Conservation (phyloP, 257 asterid species). For the Echites panduratus region DNA sequence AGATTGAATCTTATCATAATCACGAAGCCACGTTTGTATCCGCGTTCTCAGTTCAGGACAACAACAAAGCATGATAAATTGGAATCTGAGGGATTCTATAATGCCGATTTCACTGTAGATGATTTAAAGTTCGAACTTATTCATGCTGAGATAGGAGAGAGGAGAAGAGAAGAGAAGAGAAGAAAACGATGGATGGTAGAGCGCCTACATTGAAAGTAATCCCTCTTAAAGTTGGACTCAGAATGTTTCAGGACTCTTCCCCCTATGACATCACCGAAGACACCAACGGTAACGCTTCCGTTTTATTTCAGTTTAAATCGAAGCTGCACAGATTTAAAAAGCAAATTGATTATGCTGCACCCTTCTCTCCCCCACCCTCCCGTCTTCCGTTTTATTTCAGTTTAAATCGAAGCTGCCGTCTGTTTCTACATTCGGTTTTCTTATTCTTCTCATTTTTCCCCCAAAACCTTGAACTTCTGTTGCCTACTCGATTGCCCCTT, state of each 20-base stretch:
- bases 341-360: background rate
- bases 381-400: too few relatives aligned
- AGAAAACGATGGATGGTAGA: background rate
- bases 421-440: background rate
- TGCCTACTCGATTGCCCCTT: background rate
- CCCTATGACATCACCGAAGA: background rate
- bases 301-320: constrained; percentile 3
- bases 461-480: background rate
- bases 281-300: background rate
- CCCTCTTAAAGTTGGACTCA: background rate
- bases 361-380: background rate
- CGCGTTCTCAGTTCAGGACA: constrained; percentile 53
- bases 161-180: background rate
- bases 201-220: constrained; percentile 5
- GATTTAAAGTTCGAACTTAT: background rate
- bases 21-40: constrained; percentile 69
- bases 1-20: constrained; percentile 77
- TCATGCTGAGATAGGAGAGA: background rate
- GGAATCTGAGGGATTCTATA: background rate
- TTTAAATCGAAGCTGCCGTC: too few relatives aligned
- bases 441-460: background rate
- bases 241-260: background rate
- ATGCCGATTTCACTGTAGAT: background rate
- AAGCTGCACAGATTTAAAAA: background rate
- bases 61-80: constrained; percentile 57